Evolutionary conservation across 305 asterid genomes (phyloP), one percentile per base, ranked within the genome.

Genomic region (Fraxinus greggii): DNA sequence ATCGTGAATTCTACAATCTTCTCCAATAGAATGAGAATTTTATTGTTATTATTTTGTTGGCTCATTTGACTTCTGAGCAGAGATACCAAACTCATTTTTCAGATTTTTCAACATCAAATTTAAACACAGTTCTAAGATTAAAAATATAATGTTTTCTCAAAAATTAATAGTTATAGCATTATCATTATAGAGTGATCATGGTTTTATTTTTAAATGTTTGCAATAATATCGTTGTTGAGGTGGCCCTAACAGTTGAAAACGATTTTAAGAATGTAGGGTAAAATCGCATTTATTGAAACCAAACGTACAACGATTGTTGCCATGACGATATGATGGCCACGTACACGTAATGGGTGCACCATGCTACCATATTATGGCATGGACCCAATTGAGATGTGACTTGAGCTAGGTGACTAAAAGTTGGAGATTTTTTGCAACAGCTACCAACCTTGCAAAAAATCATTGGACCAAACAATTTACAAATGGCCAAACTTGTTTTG

Each of bases 351-450:
- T 81, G 79, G 83, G 81, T 61, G 83, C 84, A 12, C 77, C 73
- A 54, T 40, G 82, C 61, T 4, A 51, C 7, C 69, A 63, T 13
- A 45, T 45, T 0, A 45, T 3, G 19, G 56, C 56, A 45, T 36
- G 89, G 86, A 84, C 88, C 88, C 82, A 48, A 77, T 29, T 36
- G 28, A 56, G 91, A 86, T 51, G 90, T 82, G 89, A 89, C 90
- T 63, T 15, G 1, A 81, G 84, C 78, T 32, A 8, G 54, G 48
- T 83, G 85, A 48, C 76, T 80, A 83, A 84, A 83, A 77, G 82
- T 29, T 82, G 70, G 81, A 65, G 82, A 87, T 83, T 81, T 81
- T 80, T 74, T 81, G 83, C 89, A 85, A 83, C 83, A 75, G 31
- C 80, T 79, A 84, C 87, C 86, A 80, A 72, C 82, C 80, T 78